Base-by-base conservation (phyloP, 2,329 filamentous ascomycete species). In the Pseudogymnoascus pannorum region DNA sequence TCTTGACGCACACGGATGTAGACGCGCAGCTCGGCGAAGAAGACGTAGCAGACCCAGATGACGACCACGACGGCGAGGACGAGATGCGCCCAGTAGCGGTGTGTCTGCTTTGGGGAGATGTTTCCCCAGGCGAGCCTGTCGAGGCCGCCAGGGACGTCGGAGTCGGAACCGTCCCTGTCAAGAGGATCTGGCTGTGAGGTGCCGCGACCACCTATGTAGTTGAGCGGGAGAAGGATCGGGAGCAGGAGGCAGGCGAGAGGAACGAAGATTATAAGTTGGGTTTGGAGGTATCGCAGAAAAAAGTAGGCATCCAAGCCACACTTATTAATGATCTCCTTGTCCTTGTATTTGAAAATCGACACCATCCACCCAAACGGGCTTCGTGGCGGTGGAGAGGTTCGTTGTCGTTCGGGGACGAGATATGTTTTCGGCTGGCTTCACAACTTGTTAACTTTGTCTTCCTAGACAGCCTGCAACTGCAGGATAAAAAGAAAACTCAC, bases 221-320 rank as follows among this genome's bases (percentile, higher is more conserved):
- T 99, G 65, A 99, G 74, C 0, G 94, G 92, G 2, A 97, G 77
- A 44, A 99, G 78, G 22, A 97, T 88, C 0, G 94, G 94, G 60
- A 97, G 79, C 26, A 96, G 87, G 58, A 97, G 71, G 24, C 84
- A 67, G 11, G 89, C 86, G 61, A 96, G 85, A 1, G 94, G 92
- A 38, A 96, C 77, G 72, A 99, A 97, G 64, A 99, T 96, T 71
- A 96, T 87, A 44, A 97, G 82, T 4, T 97, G 84, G 70, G 90
- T 88, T 64, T 88, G 86, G 24, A 92, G 82, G 70, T 96, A 99
- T 64, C 95, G 89, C 1, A 99, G 81, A 74, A 99, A 99, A 78
- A 97, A 96, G 76, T 96, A 99, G 70, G 93, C 92, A 72, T 99
- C 94, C 8, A 99, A 83, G 16, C 94, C 94, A 68, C 93, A 97